phyloP scores from a whole-genome alignment of 441 rosid species.

The Pelargonium cotyledonis region DNA sequence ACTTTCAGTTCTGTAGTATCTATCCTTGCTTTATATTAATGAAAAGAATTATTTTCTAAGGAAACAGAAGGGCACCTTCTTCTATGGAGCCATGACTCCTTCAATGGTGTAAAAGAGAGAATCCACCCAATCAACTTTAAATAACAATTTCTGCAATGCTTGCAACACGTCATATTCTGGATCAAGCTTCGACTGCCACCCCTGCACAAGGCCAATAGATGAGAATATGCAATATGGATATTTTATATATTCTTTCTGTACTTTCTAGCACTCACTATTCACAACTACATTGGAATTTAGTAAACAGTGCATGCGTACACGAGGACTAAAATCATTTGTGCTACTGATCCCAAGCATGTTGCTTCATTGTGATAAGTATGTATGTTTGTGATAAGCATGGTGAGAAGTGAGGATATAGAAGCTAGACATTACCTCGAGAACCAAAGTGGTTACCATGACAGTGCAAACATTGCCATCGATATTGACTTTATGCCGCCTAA shows the following conservation, averaged over 20 bases:
- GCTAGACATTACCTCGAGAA: slow-evolving; percentile 44
- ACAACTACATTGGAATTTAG: neutral
- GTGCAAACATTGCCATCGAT: slow-evolving; percentile 56
- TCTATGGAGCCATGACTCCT: slow-evolving; percentile 50
- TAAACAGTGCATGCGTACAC: too few relatives aligned
- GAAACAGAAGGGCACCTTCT: slow-evolving; percentile 6
- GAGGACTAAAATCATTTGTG: too few relatives aligned
- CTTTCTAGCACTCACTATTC: neutral
- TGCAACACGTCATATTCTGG: slow-evolving; percentile 47
- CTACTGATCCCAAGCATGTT: neutral
- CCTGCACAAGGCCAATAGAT: slow-evolving; percentile 21
- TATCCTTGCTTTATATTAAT: neutral
- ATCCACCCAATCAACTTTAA: slow-evolving; percentile 47
- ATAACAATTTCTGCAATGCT: slow-evolving; percentile 37
- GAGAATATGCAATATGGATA: neutral
- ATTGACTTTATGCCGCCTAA: slow-evolving; percentile 50
- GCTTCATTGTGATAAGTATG: neutral
- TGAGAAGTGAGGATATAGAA: neutral
- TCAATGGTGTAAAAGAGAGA: slow-evolving; percentile 51
- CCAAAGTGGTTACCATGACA: slow-evolving; percentile 51
- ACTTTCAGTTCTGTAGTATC: neutral
- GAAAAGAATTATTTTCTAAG: neutral
- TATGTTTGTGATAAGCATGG: neutral
- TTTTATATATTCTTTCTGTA: neutral
- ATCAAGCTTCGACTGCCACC: slow-evolving; percentile 58